Evolutionary conservation across 2,329 filamentous ascomycete species (phyloP).

Genomic region (Aspergillus nomiae): DNA sequence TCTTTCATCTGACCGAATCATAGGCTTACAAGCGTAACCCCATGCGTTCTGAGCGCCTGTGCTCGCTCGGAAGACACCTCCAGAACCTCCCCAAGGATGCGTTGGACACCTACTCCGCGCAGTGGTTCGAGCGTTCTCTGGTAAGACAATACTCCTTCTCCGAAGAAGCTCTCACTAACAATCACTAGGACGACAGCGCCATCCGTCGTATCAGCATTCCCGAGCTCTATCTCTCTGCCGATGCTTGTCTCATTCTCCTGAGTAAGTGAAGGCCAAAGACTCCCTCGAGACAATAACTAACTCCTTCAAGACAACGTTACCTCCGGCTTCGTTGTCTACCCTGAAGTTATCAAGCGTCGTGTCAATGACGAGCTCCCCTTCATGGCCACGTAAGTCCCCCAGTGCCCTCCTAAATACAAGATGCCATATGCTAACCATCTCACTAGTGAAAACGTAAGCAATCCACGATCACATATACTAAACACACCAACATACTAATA

Average conservation of each 20-base stretch:
- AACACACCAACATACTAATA: constrained; percentile 24
- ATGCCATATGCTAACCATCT: constrained; percentile 20
- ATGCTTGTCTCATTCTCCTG: constrained; percentile 54
- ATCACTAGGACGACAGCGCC: constrained; percentile 65
- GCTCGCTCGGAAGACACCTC: constrained; percentile 59
- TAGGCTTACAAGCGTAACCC: constrained; percentile 67
- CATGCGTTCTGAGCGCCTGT: constrained; percentile 62
- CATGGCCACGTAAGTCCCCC: constrained; percentile 66
- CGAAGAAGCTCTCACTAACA: constrained; percentile 9
- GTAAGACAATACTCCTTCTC: constrained; percentile 19
- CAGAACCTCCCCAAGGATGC: constrained; percentile 58
- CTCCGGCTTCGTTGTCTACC: constrained; percentile 75
- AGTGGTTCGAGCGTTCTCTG: constrained; percentile 78
- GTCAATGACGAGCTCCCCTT: constrained; percentile 81
- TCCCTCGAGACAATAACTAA: not conserved
- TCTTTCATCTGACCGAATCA: constrained; percentile 35
- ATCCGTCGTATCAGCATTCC: constrained; percentile 63
- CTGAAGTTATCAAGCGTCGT: constrained; percentile 66
- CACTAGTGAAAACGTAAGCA: constrained; percentile 35
- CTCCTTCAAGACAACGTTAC: constrained; percentile 62
- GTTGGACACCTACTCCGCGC: constrained; percentile 67
- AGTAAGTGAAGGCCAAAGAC: constrained; percentile 25
- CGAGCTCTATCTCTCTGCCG: constrained; percentile 68
- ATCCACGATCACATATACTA: not conserved
- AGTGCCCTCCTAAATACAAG: not conserved